A percentile compares a stretch with the other conserved stretches of the same genome.
These are phyloP conservation scores for Stephania cephalantha DNA, from an alignment of 164 flowering plant genomes.

Conservation along the genomic window DNA sequence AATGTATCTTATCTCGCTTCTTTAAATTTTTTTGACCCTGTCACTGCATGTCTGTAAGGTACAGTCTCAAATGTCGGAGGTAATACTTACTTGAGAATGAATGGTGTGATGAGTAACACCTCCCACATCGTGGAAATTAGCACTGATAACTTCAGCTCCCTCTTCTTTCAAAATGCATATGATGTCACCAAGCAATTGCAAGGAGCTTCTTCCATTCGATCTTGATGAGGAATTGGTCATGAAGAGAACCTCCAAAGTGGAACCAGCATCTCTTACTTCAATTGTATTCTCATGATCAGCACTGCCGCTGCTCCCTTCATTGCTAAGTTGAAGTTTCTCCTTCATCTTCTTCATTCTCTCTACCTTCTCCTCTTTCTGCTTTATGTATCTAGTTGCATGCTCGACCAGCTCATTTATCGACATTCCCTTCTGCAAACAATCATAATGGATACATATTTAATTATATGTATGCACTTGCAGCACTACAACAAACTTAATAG, in stretches of 20 bases:
- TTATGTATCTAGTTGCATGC: conserved; percentile 30
- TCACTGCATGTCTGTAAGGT: no score
- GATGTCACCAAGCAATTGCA: conserved; percentile 22
- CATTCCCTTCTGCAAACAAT: conserved; percentile 17
- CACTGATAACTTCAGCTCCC: conserved; percentile 47
- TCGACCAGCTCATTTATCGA: conserved; percentile 36
- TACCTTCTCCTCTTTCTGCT: conserved; percentile 25
- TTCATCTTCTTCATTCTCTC: conserved; percentile 29
- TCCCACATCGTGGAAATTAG: conserved; percentile 28
- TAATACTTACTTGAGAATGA: conserved; percentile 39
- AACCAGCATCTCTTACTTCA: conserved; percentile 38
- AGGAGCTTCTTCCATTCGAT: conserved; percentile 25
- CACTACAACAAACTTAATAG: no score
- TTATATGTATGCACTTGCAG: background rate
- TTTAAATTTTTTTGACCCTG: no score
- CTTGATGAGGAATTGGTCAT: conserved; percentile 15
- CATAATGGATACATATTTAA: background rate
- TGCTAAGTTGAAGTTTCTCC: conserved; percentile 14
- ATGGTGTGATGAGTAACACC: conserved; percentile 35
- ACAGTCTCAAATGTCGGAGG: no score
- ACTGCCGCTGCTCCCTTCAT: background rate
- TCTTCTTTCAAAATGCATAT: conserved; percentile 37
- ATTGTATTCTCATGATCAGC: conserved; percentile 8
- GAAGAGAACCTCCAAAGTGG: conserved; percentile 31
- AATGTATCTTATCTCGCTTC: no score